Conservation (phyloP, 2,329 filamentous ascomycete species). For the Pseudocercospora cruenta region DNA sequence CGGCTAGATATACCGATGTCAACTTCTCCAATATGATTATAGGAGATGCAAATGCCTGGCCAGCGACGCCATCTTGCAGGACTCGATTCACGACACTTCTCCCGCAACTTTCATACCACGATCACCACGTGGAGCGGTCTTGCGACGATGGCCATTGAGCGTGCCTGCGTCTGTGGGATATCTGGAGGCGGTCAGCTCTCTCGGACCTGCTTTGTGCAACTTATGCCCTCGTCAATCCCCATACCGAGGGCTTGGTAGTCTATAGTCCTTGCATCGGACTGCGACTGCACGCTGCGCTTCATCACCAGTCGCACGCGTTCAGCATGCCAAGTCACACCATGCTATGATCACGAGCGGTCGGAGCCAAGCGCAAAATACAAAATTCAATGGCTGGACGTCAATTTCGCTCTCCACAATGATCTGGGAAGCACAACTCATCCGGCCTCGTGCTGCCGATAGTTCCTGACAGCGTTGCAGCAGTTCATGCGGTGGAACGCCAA, state of each 20-base stretch:
- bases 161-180: not conserved
- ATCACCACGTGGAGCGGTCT: not conserved
- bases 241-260: slow-evolving; percentile 14
- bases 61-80: too few relatives aligned
- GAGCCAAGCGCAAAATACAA: not conserved
- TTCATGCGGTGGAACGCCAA: slow-evolving; percentile 20
- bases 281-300: slow-evolving; percentile 19
- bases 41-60: not conserved
- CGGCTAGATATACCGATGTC: not conserved
- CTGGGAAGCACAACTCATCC: slow-evolving; percentile 11
- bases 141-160: not conserved
- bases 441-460: slow-evolving; percentile 24
- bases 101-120: not conserved
- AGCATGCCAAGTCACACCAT: slow-evolving; percentile 24
- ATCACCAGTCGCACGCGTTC: slow-evolving; percentile 22
- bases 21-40: not conserved
- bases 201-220: slow-evolving; percentile 21
- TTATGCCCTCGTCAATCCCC: slow-evolving; percentile 3
- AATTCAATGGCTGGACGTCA: slow-evolving; percentile 22
- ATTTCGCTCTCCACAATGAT: slow-evolving; percentile 15
- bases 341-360: slow-evolving; percentile 18
- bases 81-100: not conserved
- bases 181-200: slow-evolving; percentile 10
- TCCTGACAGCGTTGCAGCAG: slow-evolving; percentile 26
- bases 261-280: slow-evolving; percentile 21